These are phyloP conservation scores for Aphanomyces euteiches DNA, from an alignment of 352 stramenopile genomes.

Conservation along the genomic window DNA sequence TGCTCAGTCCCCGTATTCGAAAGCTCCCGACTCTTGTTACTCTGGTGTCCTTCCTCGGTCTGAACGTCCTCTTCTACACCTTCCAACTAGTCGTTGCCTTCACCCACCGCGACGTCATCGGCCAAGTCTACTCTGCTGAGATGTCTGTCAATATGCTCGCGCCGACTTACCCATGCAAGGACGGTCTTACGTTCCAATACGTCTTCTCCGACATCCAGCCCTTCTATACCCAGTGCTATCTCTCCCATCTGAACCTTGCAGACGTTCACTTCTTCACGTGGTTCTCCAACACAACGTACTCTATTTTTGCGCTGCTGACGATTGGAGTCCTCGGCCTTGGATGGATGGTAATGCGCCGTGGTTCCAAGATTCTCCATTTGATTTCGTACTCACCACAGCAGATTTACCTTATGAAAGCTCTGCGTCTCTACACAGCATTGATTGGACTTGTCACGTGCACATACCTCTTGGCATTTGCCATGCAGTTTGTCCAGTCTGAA, in stretches of 20 bases:
- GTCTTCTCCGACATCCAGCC: conserved; percentile 85
- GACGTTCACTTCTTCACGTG: conserved; percentile 75
- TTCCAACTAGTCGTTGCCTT: conserved; percentile 74
- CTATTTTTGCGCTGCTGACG: conserved; percentile 71
- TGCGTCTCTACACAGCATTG: conserved; percentile 80
- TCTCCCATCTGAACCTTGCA: conserved; percentile 35
- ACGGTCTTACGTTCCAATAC: conserved; percentile 40
- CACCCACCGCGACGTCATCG: conserved; percentile 62
- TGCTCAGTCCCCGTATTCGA: conserved; percentile 71
- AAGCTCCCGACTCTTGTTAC: conserved; percentile 69
- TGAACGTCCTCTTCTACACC: conserved; percentile 77
- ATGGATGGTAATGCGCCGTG: conserved; percentile 82
- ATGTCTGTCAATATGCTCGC: conserved; percentile 60
- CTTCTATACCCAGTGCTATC: conserved; percentile 80
- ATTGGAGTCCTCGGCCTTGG: conserved; percentile 77
- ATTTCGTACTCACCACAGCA: conserved; percentile 62
- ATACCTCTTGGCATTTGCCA: conserved; percentile 79
- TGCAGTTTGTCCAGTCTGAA: conserved; percentile 63
- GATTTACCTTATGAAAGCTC: conserved; percentile 69
- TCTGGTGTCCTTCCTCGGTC: conserved; percentile 54
- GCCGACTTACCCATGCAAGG: conserved; percentile 68
- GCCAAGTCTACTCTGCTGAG: conserved; percentile 67
- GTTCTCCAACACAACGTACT: conserved; percentile 62
- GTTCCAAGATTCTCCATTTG: conserved; percentile 58
- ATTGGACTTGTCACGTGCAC: conserved; percentile 82